These are phyloP conservation scores for Osmanthus fragrans DNA, from an alignment of 257 asterid species.

Conservation along the genomic window DNA sequence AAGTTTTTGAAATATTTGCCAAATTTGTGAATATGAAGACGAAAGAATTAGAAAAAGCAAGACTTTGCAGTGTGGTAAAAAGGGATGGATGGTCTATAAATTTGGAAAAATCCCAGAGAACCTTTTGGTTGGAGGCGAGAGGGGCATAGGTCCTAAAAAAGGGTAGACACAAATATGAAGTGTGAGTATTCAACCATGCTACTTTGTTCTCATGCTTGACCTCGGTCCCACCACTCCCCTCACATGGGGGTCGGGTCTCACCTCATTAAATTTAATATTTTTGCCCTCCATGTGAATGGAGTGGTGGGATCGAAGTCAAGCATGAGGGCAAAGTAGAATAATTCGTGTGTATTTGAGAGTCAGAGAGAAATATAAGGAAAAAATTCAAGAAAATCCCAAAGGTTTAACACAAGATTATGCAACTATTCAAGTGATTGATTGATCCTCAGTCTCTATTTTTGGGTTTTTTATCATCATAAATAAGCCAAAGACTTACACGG, in stretches of 20 bases:
- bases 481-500: background rate
- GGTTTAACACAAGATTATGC: conserved; percentile 19
- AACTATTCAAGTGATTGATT: conserved; percentile 32
- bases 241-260: too few species aligned
- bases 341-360: conserved; percentile 13
- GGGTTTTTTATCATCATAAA: conserved; percentile 7
- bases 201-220: too few species aligned
- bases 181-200: too few species aligned
- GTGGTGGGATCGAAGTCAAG: too few species aligned
- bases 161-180: conserved; percentile 46
- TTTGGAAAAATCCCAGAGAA: conserved; percentile 51
- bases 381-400: conserved; percentile 25
- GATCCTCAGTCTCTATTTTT: conserved; percentile 31
- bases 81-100: conserved; percentile 46
- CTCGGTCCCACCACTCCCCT: too few species aligned
- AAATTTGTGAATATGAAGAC: conserved; percentile 21
- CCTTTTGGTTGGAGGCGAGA: conserved; percentile 40
- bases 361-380: conserved; percentile 9
- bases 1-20: conserved; percentile 28
- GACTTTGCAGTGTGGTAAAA: conserved; percentile 27
- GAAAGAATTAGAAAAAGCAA: conserved; percentile 12
- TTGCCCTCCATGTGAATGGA: too few species aligned
- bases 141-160: conserved; percentile 43
- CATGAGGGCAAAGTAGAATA: too few species aligned
- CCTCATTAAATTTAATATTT: too few species aligned